These are phyloP conservation scores for Venturia oleaginea DNA, from an alignment of 2,329 filamentous ascomycete species.

Conservation along the genomic window DNA sequence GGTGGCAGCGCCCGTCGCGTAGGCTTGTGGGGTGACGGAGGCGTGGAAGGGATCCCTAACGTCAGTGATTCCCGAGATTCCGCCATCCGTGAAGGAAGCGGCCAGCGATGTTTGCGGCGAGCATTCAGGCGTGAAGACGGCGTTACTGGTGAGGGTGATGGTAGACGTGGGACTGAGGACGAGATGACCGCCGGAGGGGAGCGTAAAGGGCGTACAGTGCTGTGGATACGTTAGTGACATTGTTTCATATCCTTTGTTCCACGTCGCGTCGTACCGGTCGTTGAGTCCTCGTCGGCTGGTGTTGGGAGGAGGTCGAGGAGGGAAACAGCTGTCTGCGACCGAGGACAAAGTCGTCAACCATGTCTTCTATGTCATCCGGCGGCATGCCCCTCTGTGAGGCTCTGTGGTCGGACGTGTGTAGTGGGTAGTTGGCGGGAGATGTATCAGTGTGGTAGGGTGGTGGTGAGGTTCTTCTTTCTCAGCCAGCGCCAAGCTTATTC, in stretches of 20 bases:
- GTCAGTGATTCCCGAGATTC: slow-evolving; percentile 48
- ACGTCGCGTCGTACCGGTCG: neutral
- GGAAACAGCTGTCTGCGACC: neutral
- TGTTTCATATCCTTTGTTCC: neutral
- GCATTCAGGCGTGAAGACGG: slow-evolving; percentile 52
- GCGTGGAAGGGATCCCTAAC: slow-evolving; percentile 85
- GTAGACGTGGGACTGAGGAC: slow-evolving; percentile 44
- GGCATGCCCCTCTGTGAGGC: neutral
- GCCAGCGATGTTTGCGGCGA: slow-evolving; percentile 34
- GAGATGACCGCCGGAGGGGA: slow-evolving; percentile 50
- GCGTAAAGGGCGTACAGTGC: slow-evolving; percentile 53
- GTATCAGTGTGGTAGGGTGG: neutral
- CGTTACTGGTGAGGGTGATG: slow-evolving; percentile 50
- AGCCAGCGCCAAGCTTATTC: neutral
- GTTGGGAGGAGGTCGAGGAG: neutral
- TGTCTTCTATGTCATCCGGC: neutral
- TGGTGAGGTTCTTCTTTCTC: neutral
- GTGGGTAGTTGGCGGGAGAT: neutral
- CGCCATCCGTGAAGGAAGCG: slow-evolving; percentile 23
- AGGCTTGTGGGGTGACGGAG: slow-evolving; percentile 85
- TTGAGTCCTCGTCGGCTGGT: neutral
- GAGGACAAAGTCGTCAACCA: neutral
- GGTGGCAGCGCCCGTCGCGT: slow-evolving; percentile 84
- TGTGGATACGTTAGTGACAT: slow-evolving; percentile 20
- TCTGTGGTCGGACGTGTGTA: neutral